Conservation (phyloP, 2,329 filamentous ascomycete species). For the Fusarium sp. region DNA sequence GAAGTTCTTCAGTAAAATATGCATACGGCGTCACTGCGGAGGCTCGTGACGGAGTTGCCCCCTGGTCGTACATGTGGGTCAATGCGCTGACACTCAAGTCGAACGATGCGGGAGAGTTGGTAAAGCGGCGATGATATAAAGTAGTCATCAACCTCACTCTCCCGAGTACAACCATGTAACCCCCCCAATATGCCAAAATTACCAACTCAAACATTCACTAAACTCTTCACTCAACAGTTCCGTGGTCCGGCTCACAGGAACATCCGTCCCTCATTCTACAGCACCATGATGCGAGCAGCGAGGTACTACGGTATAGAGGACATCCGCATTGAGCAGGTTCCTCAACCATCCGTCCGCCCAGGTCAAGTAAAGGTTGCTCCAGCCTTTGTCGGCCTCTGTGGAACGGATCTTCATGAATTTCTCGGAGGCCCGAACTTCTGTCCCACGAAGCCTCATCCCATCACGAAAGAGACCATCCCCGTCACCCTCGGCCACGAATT, state of each 20-base stretch:
- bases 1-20: background rate
- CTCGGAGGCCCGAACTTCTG: constrained; percentile 52
- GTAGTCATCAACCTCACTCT: background rate
- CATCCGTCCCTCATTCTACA: constrained; percentile 13
- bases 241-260: background rate
- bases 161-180: background rate
- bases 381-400: constrained; percentile 65
- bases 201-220: background rate
- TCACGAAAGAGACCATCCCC: constrained; percentile 69
- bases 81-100: constrained; percentile 32
- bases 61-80: constrained; percentile 23
- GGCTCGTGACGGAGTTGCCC: background rate
- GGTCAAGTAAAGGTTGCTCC: constrained; percentile 61
- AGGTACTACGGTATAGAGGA: constrained; percentile 68
- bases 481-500: constrained; percentile 76
- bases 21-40: constrained; percentile 17
- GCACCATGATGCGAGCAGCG: constrained; percentile 66
- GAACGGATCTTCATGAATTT: constrained; percentile 52
- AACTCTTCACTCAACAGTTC: constrained; percentile 2
- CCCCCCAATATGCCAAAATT: constrained; percentile 7
- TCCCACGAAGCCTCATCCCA: constrained; percentile 66
- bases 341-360: constrained; percentile 59
- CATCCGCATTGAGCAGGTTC: constrained; percentile 65
- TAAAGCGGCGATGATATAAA: constrained; percentile 31
- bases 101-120: constrained; percentile 6